A percentile compares a stretch with the other conserved stretches of the same genome.
Conservation (phyloP, 1,284 basidiomycete genomes). For the Retiboletus flavoniger region DNA sequence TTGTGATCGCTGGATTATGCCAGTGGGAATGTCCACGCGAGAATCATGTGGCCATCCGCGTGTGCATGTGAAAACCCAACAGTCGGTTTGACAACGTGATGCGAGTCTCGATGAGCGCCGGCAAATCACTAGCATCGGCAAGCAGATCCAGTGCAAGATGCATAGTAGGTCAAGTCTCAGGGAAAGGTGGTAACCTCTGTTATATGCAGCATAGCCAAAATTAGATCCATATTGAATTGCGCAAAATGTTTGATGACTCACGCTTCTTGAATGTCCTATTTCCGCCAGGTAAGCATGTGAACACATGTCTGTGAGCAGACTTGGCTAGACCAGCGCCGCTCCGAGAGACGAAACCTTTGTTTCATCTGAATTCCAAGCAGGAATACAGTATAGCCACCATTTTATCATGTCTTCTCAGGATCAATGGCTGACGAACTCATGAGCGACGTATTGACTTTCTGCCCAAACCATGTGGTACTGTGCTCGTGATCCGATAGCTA, state of each 20-base stretch:
- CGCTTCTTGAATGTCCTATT: constrained; percentile 5
- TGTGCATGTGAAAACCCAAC: constrained; percentile 4
- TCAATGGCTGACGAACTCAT: neutral
- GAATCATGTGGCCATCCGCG: constrained; percentile 10
- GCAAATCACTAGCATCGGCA: neutral
- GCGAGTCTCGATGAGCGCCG: neutral
- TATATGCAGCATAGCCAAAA: neutral
- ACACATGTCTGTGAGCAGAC: neutral
- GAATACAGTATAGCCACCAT: neutral
- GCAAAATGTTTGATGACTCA: constrained; percentile 2
- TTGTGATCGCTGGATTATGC: constrained; percentile 7
- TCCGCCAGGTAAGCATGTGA: constrained; percentile 13
- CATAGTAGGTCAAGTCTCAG: neutral
- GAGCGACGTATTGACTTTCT: neutral
- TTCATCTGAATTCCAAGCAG: constrained; percentile 17
- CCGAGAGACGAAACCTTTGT: constrained; percentile 21
- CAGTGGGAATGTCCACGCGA: constrained; percentile 14
- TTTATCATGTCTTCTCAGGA: neutral
- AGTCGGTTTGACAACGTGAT: constrained; percentile 3
- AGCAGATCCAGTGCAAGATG: neutral
- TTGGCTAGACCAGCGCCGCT: neutral
- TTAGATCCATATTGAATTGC: neutral
- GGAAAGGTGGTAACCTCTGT: neutral
- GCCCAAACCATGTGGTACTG: neutral
- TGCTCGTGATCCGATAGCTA: neutral